Conservation (phyloP, 1,139 yeast genomes). For the Candida labiduridarum region DNA sequence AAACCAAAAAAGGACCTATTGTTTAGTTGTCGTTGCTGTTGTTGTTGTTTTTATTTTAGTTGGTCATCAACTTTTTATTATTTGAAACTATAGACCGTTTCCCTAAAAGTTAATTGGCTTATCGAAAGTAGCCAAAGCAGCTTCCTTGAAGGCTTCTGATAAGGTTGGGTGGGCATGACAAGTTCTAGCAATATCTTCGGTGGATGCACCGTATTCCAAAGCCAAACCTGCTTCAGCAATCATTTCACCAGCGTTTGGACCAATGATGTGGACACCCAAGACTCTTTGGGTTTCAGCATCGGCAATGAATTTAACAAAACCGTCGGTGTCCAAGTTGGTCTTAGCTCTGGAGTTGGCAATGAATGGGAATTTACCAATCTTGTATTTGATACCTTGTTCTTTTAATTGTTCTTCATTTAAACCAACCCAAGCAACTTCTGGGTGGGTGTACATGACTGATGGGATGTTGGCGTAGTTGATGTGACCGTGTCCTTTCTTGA, state of each 20-base stretch:
- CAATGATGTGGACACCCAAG: conserved; percentile 95
- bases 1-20: not conserved
- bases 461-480: conserved; percentile 98
- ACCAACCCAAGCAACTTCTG: conserved; percentile 99
- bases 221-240: conserved; percentile 99
- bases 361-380: conserved; percentile 97
- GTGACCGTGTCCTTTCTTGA: conserved; percentile 93
- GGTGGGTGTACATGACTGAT: conserved; percentile 97
- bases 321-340: conserved; percentile 96
- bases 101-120: conserved; percentile 81
- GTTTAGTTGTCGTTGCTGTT: not conserved
- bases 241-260: conserved; percentile 99
- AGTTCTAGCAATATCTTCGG: conserved; percentile 96
- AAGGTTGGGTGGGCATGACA: conserved; percentile 99
- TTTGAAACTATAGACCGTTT: not conserved
- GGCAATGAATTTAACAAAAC: conserved; percentile 92
- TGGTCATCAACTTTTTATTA: not conserved
- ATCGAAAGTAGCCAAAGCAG: conserved; percentile 89
- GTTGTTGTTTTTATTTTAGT: not conserved
- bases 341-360: conserved; percentile 99
- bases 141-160: conserved; percentile 98
- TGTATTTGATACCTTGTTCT: conserved; percentile 89
- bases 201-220: conserved; percentile 96
- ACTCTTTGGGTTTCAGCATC: conserved; percentile 98
- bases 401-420: conserved; percentile 94